Base-by-base conservation (phyloP, 352 stramenopile genomes). In the Pythium sukuiense region DNA sequence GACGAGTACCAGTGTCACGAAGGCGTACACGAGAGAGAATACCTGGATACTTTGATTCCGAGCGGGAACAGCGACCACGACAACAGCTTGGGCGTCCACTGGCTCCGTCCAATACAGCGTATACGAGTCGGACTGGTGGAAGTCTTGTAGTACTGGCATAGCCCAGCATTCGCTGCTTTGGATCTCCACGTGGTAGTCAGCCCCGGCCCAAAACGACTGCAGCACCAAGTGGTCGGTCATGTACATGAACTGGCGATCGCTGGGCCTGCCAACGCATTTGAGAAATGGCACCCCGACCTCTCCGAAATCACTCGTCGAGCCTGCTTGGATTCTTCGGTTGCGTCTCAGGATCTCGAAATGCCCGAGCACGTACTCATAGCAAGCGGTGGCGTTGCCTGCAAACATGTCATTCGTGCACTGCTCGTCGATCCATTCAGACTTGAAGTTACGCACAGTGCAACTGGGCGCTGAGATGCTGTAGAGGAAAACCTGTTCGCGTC, bases 381-480 rank as follows among this genome's bases (percentile, higher is more conserved):
- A 59, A 1, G 32, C 53, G 18, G 30, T 59, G 16, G 27, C 30
- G 53, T 59, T 45, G 30, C 53, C 53, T 18, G 12, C 16, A n/a
- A 50, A 46, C 3, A 59, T 2, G 20, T 5, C 13, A 16, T 30
- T 33, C 33, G 26, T 29, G 13, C 53, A 59, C 18, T 46, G 30
- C 16, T 46, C 16, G 4, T 46, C 18, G 6, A 59, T 26, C 53
- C 30, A 59, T 14, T 30, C 14, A 2, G 30, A 18, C 8, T 59
- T 26, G 26, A 59, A 29, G 53, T 59, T 46, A 32, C 46, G 2
- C 5, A 46, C 18, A 6, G 6, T 14, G 14, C 66, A 72, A 1
- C 43, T 9, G 6, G 70, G 73, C 0, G 73, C 70, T 6, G 72
- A 79, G 16, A 80, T 77, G 62, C 63, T 76, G 59, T 66, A 71